Evolutionary conservation across 192 early-diverging fungal species (phyloP).

Genomic region (Jimgerdemannia lactiflua): DNA sequence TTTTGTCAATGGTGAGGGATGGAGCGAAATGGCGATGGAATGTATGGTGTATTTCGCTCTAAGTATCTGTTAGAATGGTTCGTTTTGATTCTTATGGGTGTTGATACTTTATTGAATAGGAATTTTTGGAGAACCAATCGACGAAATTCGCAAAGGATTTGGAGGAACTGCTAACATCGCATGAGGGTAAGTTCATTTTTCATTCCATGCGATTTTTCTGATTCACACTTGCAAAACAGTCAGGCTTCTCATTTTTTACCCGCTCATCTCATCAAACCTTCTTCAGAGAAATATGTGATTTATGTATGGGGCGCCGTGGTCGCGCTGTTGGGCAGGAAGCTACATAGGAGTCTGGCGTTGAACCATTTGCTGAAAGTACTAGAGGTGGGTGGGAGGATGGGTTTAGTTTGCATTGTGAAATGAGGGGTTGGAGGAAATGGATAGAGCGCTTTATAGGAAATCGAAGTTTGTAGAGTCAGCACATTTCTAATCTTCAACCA

Average conservation of each 20-base stretch:
- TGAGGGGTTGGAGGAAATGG: not conserved
- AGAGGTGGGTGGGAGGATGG: conserved; percentile 7
- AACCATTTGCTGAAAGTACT: conserved; percentile 25
- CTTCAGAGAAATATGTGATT: conserved; percentile 24
- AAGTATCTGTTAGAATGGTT: too few relatives aligned
- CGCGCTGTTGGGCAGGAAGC: conserved; percentile 12
- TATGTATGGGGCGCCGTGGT: conserved; percentile 27
- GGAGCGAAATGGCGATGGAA: too few relatives aligned
- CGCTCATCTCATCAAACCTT: too few relatives aligned
- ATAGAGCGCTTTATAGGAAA: not conserved
- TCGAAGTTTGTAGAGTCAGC: not conserved
- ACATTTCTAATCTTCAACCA: not conserved
- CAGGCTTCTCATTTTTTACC: too few relatives aligned
- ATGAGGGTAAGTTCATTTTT: not conserved
- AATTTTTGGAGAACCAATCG: not conserved
- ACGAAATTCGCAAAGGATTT: not conserved
- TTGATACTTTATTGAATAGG: not conserved
- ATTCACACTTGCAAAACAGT: too few relatives aligned
- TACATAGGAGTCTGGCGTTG: conserved; percentile 16
- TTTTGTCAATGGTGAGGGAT: not conserved
- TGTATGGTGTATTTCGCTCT: too few relatives aligned
- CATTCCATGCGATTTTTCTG: not conserved
- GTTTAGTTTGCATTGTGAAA: not conserved
- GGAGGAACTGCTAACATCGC: not conserved
- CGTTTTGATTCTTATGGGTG: too few relatives aligned